Base-by-base conservation (phyloP, 176 grass and related monocot species). In the Oryza brachyantha region DNA sequence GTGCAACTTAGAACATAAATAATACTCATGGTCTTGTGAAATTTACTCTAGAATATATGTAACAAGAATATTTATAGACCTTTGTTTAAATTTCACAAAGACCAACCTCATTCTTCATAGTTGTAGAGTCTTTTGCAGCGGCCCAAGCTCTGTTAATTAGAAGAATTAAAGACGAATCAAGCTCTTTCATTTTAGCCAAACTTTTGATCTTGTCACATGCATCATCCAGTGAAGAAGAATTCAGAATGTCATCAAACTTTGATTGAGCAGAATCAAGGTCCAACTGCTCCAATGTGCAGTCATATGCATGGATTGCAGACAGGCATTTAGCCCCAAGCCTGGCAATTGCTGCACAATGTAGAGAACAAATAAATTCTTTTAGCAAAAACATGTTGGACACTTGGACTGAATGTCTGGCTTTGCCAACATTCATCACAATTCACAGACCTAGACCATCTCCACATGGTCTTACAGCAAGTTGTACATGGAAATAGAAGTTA, bases 121-220 rank as follows among this genome's bases (percentile, higher is more conserved):
- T 92, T 66, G 77, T 66, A 72, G 94, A 92, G 29, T 94, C 87
- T 79, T 97, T 97, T 83, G 94, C 85, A 64, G 91, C 84, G 68
- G 94, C 87, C 94, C 94, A 97, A 66, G 95, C 85, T 76, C 80
- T 78, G 70, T 92, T 94, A 79, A 97, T 92, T 13, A 97, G 83
- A 84, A 94, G 95, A 92, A 97, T 83, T 64, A 97, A 78, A 6
- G 95, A 92, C n/a, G 94, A 94, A 82, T 97, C 89, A 57, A 94
- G 91, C 79, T 97, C 91, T 79, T 94, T 97, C 60, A 87, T 57
- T 76, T 90, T 92, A 7, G 89, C 94, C 70, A 97, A 78, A 37
- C 84, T 88, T 82, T 80, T 92, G 61, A 97, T 84, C 73, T 94
- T 92, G 38, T 83, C 84, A 78, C 94, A 82, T 2, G 84, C 79